These are phyloP conservation scores for Kodamaea neixiangensis DNA, from an alignment of 805 yeast genomes.

Conservation along the genomic window DNA sequence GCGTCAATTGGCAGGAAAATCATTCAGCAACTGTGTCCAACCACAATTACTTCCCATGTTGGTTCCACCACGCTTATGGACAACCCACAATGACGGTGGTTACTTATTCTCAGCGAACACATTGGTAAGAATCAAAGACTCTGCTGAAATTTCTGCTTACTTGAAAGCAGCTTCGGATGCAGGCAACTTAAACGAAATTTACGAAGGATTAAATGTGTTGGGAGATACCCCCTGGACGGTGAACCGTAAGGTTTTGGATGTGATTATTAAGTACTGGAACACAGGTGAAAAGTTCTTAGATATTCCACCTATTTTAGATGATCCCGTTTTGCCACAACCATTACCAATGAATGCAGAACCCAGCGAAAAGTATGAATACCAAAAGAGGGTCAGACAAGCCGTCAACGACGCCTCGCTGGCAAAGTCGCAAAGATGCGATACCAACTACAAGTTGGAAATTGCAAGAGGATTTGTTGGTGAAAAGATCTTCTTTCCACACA, in stretches of 20 bases:
- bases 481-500: constrained; percentile 74
- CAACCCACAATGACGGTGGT: constrained; percentile 80
- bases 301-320: constrained; percentile 55
- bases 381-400: constrained; percentile 55
- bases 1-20: constrained; percentile 65
- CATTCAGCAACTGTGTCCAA: constrained; percentile 62
- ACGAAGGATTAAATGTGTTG: constrained; percentile 78
- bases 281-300: constrained; percentile 72
- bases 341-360: constrained; percentile 77
- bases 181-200: constrained; percentile 64
- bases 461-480: constrained; percentile 90
- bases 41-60: constrained; percentile 95
- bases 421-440: constrained; percentile 90
- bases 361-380: constrained; percentile 65
- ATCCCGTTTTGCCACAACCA: constrained; percentile 48
- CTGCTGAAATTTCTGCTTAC: constrained; percentile 89
- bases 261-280: constrained; percentile 84
- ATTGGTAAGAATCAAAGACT: constrained; percentile 75
- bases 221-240: constrained; percentile 94
- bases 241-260: constrained; percentile 66
- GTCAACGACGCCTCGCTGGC: constrained; percentile 63
- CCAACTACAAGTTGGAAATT: constrained; percentile 90
- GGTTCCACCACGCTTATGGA: constrained; percentile 89
- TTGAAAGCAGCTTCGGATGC: constrained; percentile 79
- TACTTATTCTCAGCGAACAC: constrained; percentile 64